Base-by-base conservation (phyloP, 768 basidiomycete species). In the Neoboletus brunneissimus region DNA sequence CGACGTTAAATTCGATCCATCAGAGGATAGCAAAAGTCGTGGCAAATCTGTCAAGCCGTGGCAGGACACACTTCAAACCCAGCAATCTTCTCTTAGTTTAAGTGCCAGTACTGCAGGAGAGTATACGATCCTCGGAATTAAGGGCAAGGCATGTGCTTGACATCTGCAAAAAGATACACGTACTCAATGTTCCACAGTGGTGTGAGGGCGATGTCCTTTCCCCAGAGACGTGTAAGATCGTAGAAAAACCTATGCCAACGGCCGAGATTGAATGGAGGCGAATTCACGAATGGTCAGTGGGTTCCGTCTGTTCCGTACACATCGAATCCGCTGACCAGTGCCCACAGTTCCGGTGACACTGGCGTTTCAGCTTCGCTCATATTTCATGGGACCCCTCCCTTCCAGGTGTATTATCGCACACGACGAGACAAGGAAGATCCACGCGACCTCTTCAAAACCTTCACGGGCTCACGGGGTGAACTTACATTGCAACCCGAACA, bases 231-330 rank as follows among this genome's bases (percentile, higher is more conserved):
- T 94, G 92, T 63, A 81, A 75, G 54, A 90, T 95, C 3, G 72
- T 88, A 29, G 85, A 93, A 68, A 80, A 82, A 59, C 89, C 91
- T 5, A 65, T 80, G 31, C 94, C 94, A 3, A 84, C 82, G 4
- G 90, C 92, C 23, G 87, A 95, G 64, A 90, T 96, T 56, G 83
- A 88, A 72, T 93, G 91, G 85, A 89, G 86, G 63, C 86, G 86
- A 48, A 89, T 95, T 56, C 91, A 94, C 58, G 93, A 95, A 76
- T 94, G 94, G 94, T 91, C 61, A 40, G 38, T 25, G 42, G 25
- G 7, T 54, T 49, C 47, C n/a, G 35, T 44, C 41, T 52, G 9
- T 57, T 57, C 13, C 34, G 41, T 25, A 44, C 41, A 58, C 44
- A 52, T 47, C 55, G 20, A 55, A 59, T 27, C 42, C 27, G 25